Conservation (phyloP, 2,329 filamentous ascomycete genomes). For the Sporothrix mexicana region DNA sequence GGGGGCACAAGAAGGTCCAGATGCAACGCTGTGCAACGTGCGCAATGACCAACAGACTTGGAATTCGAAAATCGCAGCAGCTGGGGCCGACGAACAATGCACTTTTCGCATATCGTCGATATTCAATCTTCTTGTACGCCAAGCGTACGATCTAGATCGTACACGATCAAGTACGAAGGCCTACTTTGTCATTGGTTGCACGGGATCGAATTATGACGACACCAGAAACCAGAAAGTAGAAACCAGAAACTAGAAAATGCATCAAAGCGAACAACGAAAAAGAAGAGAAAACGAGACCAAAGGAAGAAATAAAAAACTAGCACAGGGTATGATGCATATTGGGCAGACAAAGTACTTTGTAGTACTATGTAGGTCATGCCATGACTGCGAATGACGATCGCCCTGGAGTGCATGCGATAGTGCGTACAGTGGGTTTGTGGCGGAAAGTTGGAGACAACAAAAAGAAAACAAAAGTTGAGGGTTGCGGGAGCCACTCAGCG, state of each 20-base stretch:
- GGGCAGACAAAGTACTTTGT: not conserved
- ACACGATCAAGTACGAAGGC: not conserved
- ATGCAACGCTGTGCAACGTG: not conserved
- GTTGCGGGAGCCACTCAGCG: slow-evolving; percentile 19
- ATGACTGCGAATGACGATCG: slow-evolving; percentile 19
- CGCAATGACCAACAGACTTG: not conserved
- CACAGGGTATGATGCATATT: not conserved
- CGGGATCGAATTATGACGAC: slow-evolving; percentile 6
- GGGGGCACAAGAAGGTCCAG: not conserved
- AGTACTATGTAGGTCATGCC: not conserved
- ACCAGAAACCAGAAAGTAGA: not conserved
- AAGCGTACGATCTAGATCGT: not conserved
- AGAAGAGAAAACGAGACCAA: not conserved
- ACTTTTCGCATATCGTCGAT: not conserved
- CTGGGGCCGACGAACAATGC: not conserved
- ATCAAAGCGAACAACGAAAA: not conserved
- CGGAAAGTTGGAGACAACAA: slow-evolving; percentile 15
- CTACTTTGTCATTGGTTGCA: slow-evolving; percentile 20
- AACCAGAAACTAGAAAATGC: not conserved
- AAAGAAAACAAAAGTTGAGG: slow-evolving; percentile 4
- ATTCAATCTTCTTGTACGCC: not conserved
- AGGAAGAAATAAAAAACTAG: not conserved
- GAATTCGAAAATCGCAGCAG: not conserved
- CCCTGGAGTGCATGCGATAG: not conserved
- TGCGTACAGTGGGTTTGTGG: slow-evolving; percentile 12